phyloP scores from a whole-genome alignment of 495 filamentous ascomycete genomes.

The Margaritispora aquatica region DNA sequence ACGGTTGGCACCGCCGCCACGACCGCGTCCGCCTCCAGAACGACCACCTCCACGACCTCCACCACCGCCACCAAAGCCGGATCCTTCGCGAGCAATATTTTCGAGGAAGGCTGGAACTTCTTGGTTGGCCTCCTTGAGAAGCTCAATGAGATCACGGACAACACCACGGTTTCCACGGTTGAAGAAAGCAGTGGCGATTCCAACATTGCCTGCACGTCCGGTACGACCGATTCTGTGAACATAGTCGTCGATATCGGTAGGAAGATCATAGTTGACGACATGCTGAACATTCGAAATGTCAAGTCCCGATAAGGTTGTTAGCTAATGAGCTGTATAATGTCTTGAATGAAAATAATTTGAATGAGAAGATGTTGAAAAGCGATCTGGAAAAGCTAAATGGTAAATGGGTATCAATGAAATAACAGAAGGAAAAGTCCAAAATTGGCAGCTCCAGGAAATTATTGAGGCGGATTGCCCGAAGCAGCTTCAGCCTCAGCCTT shows the following conservation, averaged over 20 bases:
- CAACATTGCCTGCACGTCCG: slow-evolving; percentile 97
- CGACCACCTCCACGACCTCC: slow-evolving; percentile 66
- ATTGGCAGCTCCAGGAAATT: too few species aligned
- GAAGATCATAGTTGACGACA: slow-evolving; percentile 98
- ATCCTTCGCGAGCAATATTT: slow-evolving; percentile 90
- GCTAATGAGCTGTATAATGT: too few species aligned
- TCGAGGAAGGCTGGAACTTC: slow-evolving; percentile 91
- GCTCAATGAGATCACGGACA: slow-evolving; percentile 88
- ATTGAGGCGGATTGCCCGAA: too few species aligned
- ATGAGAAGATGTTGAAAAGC: too few species aligned
- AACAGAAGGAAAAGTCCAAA: too few species aligned
- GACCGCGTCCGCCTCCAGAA: slow-evolving; percentile 59
- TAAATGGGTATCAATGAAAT: too few species aligned
- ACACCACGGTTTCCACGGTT: slow-evolving; percentile 98
- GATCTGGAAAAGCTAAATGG: too few species aligned
- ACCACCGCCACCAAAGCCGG: slow-evolving; percentile 68
- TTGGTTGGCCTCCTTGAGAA: slow-evolving; percentile 97
- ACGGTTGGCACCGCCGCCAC: slow-evolving; percentile 62
- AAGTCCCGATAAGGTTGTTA: too few species aligned
- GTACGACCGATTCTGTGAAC: slow-evolving; percentile 99
- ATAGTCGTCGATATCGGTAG: slow-evolving; percentile 98
- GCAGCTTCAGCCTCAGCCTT: too few species aligned
- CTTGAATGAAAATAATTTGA: too few species aligned
- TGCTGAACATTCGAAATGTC: slow-evolving; percentile 99
- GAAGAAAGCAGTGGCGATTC: slow-evolving; percentile 98